Evolutionary conservation across 148 eudicot genomes (phyloP).

Genomic region (Hydrangea macrophylla): DNA sequence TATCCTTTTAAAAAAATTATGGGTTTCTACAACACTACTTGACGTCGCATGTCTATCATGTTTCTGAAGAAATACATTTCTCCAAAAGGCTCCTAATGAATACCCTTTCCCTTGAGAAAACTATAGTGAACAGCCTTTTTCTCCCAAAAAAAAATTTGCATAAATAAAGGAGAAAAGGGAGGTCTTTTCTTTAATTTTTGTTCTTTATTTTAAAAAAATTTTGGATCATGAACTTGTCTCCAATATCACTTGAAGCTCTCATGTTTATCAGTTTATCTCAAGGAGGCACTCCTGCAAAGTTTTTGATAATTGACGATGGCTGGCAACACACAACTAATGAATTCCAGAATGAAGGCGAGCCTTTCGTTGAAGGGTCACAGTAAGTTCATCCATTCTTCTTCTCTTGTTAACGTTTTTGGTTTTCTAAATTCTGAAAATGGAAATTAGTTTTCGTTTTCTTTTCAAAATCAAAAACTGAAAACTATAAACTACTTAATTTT

Average conservation of each 20-base stretch:
- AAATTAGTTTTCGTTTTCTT: no score
- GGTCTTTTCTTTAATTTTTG: neutral
- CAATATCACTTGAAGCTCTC: neutral
- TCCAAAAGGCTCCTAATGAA: neutral
- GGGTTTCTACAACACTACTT: no score
- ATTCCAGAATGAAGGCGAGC: conserved; percentile 40
- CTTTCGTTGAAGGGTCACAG: conserved; percentile 36
- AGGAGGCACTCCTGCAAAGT: conserved; percentile 40
- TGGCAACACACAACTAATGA: conserved; percentile 44
- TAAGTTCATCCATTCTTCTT: conserved; percentile 15
- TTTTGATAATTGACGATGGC: conserved; percentile 44
- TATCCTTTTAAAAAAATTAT: no score
- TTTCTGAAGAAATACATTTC: neutral
- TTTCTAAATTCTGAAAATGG: no score
- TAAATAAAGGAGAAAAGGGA: no score
- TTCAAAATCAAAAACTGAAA: no score
- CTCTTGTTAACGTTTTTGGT: neutral
- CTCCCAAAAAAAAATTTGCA: no score
- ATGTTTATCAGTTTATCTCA: conserved; percentile 22
- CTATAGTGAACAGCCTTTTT: no score
- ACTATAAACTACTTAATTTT: no score
- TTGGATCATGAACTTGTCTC: no score
- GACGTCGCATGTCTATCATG: neutral
- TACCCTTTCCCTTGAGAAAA: no score
- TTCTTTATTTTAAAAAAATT: neutral